Conservation (phyloP, 192 early-diverging fungal genomes). For the Entomortierella lignicola region DNA sequence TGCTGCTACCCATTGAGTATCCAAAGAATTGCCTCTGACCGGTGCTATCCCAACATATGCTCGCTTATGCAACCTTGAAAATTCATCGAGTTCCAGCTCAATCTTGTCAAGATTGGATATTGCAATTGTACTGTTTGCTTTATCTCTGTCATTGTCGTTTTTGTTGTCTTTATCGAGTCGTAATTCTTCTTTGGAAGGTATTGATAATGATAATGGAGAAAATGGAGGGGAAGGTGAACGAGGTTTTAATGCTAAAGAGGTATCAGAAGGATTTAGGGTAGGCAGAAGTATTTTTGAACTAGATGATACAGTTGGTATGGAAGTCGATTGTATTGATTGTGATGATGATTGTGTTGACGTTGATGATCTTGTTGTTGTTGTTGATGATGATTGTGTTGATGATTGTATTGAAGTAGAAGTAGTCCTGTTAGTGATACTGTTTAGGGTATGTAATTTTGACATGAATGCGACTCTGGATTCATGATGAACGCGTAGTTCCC, state of each 20-base stretch:
- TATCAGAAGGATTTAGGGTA: background rate
- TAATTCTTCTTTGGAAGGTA: background rate
- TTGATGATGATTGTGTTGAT: background rate
- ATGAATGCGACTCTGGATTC: conserved; percentile 26
- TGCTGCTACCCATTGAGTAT: conserved; percentile 53
- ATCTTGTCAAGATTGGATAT: conserved; percentile 22
- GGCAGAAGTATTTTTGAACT: background rate
- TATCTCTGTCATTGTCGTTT: background rate
- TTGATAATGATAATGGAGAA: background rate
- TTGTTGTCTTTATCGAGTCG: background rate
- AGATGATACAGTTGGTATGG: no score
- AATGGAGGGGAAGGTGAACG: background rate
- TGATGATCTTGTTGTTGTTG: conserved; percentile 7
- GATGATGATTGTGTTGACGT: background rate
- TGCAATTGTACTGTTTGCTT: background rate
- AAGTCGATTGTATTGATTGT: no score
- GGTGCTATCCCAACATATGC: conserved; percentile 46
- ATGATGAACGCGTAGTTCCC: conserved; percentile 37
- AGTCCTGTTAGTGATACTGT: conserved; percentile 4
- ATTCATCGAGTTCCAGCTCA: conserved; percentile 25
- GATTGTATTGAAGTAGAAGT: background rate
- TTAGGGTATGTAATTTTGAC: conserved; percentile 29
- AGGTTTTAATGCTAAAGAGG: background rate
- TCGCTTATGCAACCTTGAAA: conserved; percentile 23
- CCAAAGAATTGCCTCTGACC: conserved; percentile 42